A percentile compares a stretch with the other conserved stretches of the same genome.
Conservation (phyloP, 148 eudicot species). For the Camellia japonica region DNA sequence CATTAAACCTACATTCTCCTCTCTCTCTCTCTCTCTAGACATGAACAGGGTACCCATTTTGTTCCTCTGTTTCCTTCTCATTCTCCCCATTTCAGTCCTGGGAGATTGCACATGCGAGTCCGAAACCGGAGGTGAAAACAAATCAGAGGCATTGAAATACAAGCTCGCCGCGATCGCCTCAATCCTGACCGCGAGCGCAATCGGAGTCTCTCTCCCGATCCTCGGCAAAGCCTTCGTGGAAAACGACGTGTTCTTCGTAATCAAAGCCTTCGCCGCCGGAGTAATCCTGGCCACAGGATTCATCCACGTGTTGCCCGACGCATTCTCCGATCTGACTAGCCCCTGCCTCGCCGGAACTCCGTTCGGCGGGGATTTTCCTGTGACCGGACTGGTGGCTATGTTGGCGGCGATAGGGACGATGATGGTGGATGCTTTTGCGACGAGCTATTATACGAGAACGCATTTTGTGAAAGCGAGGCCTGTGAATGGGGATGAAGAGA, state of each 20-base stretch:
- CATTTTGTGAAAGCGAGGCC: conserved; percentile 14
- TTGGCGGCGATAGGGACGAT: conserved; percentile 28
- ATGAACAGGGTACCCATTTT: conserved; percentile 7
- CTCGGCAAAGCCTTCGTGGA: conserved; percentile 22
- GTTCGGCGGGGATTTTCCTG: conserved; percentile 28
- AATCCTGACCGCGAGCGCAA: conserved; percentile 20
- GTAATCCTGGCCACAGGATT: conserved; percentile 40
- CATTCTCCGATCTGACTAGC: conserved; percentile 24
- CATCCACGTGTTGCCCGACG: conserved; percentile 39
- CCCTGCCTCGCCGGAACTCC: conserved; percentile 31
- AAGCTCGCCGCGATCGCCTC: conserved; percentile 28
- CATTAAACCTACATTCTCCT: not conserved
- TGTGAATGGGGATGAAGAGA: conserved; percentile 11
- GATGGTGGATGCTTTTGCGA: conserved; percentile 43
- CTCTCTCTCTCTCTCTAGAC: not conserved
- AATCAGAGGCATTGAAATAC: conserved; percentile 18
- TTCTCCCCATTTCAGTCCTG: conserved; percentile 9
- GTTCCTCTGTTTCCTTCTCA: not conserved
- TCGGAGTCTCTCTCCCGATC: conserved; percentile 35
- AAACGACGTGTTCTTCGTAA: conserved; percentile 28
- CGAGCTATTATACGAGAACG: conserved; percentile 23
- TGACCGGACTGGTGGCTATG: conserved; percentile 33
- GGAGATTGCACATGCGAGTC: conserved; percentile 17
- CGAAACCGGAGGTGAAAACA: not conserved
- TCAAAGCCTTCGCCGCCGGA: conserved; percentile 46